These are phyloP conservation scores for Botrytis aclada DNA, from an alignment of 2,329 filamentous ascomycete species.

Conservation along the genomic window DNA sequence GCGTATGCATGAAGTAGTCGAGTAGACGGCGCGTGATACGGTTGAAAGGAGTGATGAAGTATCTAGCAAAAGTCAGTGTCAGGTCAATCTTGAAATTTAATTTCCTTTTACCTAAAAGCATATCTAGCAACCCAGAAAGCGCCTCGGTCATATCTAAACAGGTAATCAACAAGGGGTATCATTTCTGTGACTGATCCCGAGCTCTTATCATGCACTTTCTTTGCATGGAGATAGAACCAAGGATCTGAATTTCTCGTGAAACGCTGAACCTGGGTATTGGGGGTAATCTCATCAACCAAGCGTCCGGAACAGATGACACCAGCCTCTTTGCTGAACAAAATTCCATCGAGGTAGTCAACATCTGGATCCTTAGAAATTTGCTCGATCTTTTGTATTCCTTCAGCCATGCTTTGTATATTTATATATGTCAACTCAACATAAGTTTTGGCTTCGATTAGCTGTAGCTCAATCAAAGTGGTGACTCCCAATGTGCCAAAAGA, in stretches of 20 bases:
- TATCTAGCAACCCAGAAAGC: constrained; percentile 65
- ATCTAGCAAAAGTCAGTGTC: constrained; percentile 32
- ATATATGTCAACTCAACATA: constrained; percentile 56
- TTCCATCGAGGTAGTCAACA: constrained; percentile 59
- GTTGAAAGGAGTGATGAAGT: constrained; percentile 59
- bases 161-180: constrained; percentile 50
- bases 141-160: constrained; percentile 62
- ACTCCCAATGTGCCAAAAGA: constrained; percentile 60
- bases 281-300: constrained; percentile 40
- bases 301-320: constrained; percentile 54
- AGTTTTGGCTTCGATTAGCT: constrained; percentile 49
- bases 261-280: neutral
- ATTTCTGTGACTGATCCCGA: constrained; percentile 38
- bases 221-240: constrained; percentile 63
- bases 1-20: constrained; percentile 58
- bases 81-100: neutral
- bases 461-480: constrained; percentile 56
- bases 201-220: constrained; percentile 31
- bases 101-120: constrained; percentile 44
- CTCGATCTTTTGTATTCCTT: constrained; percentile 44
- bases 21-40: constrained; percentile 54
- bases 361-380: constrained; percentile 27
- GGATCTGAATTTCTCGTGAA: constrained; percentile 43
- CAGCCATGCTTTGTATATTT: constrained; percentile 42
- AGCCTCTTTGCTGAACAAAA: constrained; percentile 45